A percentile compares a stretch with the other conserved stretches of the same genome.
These are phyloP conservation scores for Chlamydomonas applanata DNA, from an alignment of 139 green algal genomes.

Conservation along the genomic window DNA sequence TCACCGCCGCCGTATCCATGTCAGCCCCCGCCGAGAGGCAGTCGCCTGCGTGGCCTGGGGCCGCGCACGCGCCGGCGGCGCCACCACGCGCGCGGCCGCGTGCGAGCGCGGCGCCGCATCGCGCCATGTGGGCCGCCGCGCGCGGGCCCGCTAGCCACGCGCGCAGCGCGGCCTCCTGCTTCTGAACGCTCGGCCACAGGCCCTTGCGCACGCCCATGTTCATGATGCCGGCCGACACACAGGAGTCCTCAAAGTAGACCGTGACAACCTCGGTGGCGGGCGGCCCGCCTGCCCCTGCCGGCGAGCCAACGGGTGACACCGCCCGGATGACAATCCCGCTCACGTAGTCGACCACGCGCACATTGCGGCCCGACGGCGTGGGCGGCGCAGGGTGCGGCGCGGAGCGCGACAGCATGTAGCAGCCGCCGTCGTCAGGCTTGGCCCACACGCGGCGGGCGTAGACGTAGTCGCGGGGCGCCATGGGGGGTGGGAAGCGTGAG, in stretches of 20 bases:
- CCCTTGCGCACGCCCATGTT: constrained; percentile 74
- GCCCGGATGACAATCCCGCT: constrained; percentile 52
- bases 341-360: constrained; percentile 57
- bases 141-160: too few relatives aligned
- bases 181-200: constrained; percentile 63
- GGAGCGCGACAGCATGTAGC: constrained; percentile 42
- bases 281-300: background rate
- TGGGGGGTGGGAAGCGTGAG: constrained; percentile 65
- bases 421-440: constrained; percentile 54
- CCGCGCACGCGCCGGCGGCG: too few relatives aligned
- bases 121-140: too few relatives aligned
- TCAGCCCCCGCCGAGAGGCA: too few relatives aligned
- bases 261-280: constrained; percentile 57
- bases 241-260: constrained; percentile 76
- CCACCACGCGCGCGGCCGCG: too few relatives aligned
- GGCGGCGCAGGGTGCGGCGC: constrained; percentile 26
- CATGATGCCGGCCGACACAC: constrained; percentile 48
- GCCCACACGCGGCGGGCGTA: constrained; percentile 60
- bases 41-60: too few relatives aligned
- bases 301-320: background rate
- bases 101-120: too few relatives aligned
- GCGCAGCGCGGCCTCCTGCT: constrained; percentile 3
- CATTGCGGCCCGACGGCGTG: constrained; percentile 15
- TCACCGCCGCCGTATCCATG: too few relatives aligned
- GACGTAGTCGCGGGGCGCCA: constrained; percentile 61